Evolutionary conservation across 768 basidiomycete species (phyloP).

Genomic region (Tylopilus intermedius): DNA sequence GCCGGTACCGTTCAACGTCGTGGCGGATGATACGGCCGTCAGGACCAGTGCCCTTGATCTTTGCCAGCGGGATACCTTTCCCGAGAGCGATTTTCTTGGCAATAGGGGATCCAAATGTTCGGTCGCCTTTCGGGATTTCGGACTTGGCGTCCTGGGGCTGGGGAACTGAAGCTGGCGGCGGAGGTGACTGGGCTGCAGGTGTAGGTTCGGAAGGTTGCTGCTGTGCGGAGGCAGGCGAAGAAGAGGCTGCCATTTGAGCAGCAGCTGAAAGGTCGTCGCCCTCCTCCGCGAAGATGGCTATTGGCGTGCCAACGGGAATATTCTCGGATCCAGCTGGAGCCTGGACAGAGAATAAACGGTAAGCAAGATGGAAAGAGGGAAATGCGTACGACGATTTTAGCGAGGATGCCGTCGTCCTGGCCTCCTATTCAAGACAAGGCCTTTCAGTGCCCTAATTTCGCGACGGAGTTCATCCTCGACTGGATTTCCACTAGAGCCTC

Average conservation of each 20-base stretch:
- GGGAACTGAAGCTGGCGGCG: neutral
- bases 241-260: constrained; percentile 59
- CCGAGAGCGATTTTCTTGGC: constrained; percentile 98
- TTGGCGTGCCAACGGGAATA: constrained; percentile 79
- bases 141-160: constrained; percentile 41
- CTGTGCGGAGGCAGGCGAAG: constrained; percentile 30
- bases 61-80: constrained; percentile 81
- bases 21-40: constrained; percentile 90
- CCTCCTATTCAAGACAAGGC: constrained; percentile 70
- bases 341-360: constrained; percentile 39
- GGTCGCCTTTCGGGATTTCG: constrained; percentile 62
- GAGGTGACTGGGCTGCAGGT: constrained; percentile 33
- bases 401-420: constrained; percentile 93
- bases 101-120: constrained; percentile 91
- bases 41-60: constrained; percentile 92
- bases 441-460: constrained; percentile 75
- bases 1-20: constrained; percentile 89
- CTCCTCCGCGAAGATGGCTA: constrained; percentile 91
- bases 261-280: constrained; percentile 91
- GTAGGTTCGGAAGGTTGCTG: constrained; percentile 41
- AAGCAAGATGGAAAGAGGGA: constrained; percentile 18
- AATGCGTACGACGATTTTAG: constrained; percentile 86
- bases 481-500: constrained; percentile 20
- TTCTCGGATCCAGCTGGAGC: constrained; percentile 80
- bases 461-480: constrained; percentile 61